Evolutionary conservation across 768 basidiomycete species (phyloP), one percentile per base, ranked within the genome.

Genomic region (Trametopsis cervina): DNA sequence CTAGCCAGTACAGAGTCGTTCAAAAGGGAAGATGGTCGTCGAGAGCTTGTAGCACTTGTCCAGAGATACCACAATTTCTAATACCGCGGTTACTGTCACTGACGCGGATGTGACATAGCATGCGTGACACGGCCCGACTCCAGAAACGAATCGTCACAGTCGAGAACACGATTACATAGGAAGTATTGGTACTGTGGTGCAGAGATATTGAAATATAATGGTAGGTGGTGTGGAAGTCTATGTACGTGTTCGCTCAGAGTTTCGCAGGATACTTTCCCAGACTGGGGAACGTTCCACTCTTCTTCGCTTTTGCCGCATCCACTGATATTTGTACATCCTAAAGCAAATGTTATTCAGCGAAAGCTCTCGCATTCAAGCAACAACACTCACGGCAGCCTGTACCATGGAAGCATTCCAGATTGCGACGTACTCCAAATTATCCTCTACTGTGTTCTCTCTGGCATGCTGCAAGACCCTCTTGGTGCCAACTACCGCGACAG

Each of bases 391-490:
- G 49, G 59, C 52, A 4, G 74, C 68, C 55, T 81, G 77, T 2
- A 78, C 55, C 73, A 76, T 74, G 4, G 65, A 60, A 55, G 63
- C 60, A 55, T 80, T 81, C 81, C 81, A 83, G 0, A 67, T 68
- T 0, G 75, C 74, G 0, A 77, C 79, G 50, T 81, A 83, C 27
- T 73, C 67, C 33, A 83, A 61, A 42, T 76, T 80, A 44, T 79
- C 74, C 22, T 67, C 56, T 5, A 67, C 62, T 87, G 74, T 75
- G 58, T 94, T 83, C 61, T 95, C 90, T 48, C 86, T 64, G 4
- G 89, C 73, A 65, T 95, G 89, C 12, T 77, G 70, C 42, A 95
- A 69, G 0, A 94, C 64, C 49, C 79, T 80, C 67, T 95, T 96
- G 4, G 89, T 83, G 1, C 85, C 80, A 0, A 74, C 54, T 0